Conservation (phyloP, 257 asterid species). For the Petunia axillaris region DNA sequence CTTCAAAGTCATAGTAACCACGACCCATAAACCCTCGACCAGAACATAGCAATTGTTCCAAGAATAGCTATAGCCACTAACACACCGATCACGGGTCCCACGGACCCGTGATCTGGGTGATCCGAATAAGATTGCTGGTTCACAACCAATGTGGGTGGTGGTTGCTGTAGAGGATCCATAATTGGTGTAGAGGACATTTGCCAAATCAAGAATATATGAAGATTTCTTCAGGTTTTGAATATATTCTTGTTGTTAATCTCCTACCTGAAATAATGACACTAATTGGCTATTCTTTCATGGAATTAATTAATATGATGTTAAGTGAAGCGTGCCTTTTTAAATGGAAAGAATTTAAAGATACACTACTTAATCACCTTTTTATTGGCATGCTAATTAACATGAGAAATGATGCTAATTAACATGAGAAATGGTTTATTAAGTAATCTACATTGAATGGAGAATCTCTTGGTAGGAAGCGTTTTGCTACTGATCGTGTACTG, state of each 20-base stretch:
- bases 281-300: not conserved
- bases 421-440: not conserved
- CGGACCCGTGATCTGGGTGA: slow-evolving; percentile 63
- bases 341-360: not conserved
- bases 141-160: slow-evolving; percentile 57
- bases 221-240: not conserved
- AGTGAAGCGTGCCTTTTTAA: not conserved
- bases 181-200: slow-evolving; percentile 48
- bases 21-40: slow-evolving; percentile 70
- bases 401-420: not conserved
- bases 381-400: not conserved
- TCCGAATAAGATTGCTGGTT: slow-evolving; percentile 52
- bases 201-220: not conserved
- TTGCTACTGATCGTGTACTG: not conserved
- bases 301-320: not conserved
- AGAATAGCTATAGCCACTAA: slow-evolving; percentile 61
- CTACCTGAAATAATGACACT: not conserved
- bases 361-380: not conserved
- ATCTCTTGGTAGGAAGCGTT: not conserved
- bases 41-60: slow-evolving; percentile 71
- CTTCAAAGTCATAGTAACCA: slow-evolving; percentile 66
- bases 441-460: too few species aligned
- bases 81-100: slow-evolving; percentile 80
- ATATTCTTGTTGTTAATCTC: not conserved
- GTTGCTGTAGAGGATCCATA: slow-evolving; percentile 42